Evolutionary conservation across 371 early-diverging fungal species (phyloP).

Genomic region (Rhizopus microsporus): DNA sequence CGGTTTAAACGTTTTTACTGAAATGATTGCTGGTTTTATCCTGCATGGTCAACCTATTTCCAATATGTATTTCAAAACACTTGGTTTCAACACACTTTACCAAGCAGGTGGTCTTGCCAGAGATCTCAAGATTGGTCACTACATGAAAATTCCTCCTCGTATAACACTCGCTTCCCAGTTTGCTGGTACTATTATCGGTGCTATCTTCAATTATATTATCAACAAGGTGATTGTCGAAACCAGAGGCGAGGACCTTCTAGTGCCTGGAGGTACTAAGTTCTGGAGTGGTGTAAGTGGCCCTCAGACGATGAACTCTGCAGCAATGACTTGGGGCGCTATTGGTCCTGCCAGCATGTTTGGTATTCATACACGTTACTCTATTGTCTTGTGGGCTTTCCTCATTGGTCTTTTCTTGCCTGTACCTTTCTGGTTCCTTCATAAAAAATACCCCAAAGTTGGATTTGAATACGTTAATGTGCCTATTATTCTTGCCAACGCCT

Average conservation of each 20-base stretch:
- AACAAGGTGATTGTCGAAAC: conserved; percentile 40
- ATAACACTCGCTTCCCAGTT: conserved; percentile 61
- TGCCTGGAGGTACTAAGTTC: conserved; percentile 45
- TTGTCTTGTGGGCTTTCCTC: conserved; percentile 50
- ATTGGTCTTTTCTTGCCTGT: conserved; percentile 31
- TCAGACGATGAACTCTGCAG: conserved; percentile 56
- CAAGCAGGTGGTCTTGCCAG: conserved; percentile 54
- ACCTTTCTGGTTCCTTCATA: conserved; percentile 33
- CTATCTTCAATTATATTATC: conserved; percentile 56
- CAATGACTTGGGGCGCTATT: conserved; percentile 73
- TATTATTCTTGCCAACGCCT: conserved; percentile 46
- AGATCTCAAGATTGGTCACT: conserved; percentile 73
- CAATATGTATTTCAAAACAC: conserved; percentile 52
- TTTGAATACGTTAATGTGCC: conserved; percentile 45
- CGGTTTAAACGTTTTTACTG: conserved; percentile 65
- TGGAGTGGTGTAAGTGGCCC: conserved; percentile 43
- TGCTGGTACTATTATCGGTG: conserved; percentile 61
- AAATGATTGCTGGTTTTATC: conserved; percentile 53
- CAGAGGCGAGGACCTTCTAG: conserved; percentile 40
- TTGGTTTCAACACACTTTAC: conserved; percentile 55
- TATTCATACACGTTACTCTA: conserved; percentile 59
- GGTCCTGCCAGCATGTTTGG: conserved; percentile 75
- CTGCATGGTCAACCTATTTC: conserved; percentile 54
- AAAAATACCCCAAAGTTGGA: conserved; percentile 36
- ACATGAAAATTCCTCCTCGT: conserved; percentile 76